These are phyloP conservation scores for Clavispora fructus DNA, from an alignment of 805 yeast genomes.

Conservation along the genomic window DNA sequence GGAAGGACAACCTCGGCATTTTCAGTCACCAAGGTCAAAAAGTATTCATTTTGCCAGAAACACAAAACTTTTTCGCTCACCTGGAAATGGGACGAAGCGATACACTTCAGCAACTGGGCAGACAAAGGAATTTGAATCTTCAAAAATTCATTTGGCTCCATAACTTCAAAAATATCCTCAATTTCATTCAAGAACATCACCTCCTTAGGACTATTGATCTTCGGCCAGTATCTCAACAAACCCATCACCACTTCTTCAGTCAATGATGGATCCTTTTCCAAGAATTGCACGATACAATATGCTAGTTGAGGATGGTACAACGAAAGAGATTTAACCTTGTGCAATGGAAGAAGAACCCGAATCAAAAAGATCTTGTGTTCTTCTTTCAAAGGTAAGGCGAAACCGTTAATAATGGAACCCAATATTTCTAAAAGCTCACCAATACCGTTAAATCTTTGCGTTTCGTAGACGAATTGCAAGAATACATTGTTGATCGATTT, in stretches of 20 bases:
- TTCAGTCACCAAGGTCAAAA: constrained; percentile 83
- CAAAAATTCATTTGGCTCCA: constrained; percentile 87
- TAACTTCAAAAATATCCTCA: constrained; percentile 94
- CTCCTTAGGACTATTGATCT: constrained; percentile 89
- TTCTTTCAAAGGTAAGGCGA: constrained; percentile 94
- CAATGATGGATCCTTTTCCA: constrained; percentile 86
- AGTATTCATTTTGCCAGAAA: constrained; percentile 93
- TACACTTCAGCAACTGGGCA: constrained; percentile 90
- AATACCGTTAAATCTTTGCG: constrained; percentile 92
- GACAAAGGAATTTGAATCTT: constrained; percentile 90
- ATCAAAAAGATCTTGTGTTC: constrained; percentile 90
- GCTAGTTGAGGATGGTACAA: constrained; percentile 96
- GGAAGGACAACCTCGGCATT: constrained; percentile 91
- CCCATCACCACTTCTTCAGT: constrained; percentile 98
- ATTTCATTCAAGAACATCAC: constrained; percentile 93
- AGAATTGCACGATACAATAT: constrained; percentile 92
- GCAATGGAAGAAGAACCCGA: constrained; percentile 84
- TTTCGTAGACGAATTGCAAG: constrained; percentile 88
- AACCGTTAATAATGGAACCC: constrained; percentile 95
- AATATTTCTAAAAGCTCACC: constrained; percentile 91
- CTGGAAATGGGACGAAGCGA: constrained; percentile 93
- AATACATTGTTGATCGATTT: constrained; percentile 89
- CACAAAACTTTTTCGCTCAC: constrained; percentile 92
- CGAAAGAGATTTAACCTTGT: constrained; percentile 82
- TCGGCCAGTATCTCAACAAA: constrained; percentile 91